Conservation (phyloP, 495 filamentous ascomycete genomes). For the Hypoxylon trugodes region DNA sequence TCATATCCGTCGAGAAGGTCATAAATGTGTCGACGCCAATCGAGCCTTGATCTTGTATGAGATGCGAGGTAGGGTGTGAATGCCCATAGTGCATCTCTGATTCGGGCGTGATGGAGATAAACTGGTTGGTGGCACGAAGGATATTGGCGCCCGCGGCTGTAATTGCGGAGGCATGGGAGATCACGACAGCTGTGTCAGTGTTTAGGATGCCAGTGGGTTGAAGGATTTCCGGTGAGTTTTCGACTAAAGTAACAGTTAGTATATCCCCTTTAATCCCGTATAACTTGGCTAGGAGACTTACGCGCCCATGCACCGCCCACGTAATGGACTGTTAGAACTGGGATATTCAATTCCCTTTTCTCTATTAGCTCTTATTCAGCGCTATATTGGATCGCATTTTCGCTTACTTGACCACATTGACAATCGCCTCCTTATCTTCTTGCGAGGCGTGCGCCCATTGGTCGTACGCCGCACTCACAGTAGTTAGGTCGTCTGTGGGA, state of each 20-base stretch:
- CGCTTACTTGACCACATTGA: slow-evolving; percentile 35
- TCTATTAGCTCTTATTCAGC: neutral
- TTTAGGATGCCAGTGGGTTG: slow-evolving; percentile 43
- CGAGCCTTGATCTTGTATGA: slow-evolving; percentile 46
- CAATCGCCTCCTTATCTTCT: slow-evolving; percentile 39
- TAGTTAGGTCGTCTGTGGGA: slow-evolving; percentile 27
- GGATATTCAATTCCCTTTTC: slow-evolving; percentile 40
- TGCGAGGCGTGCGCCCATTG: slow-evolving; percentile 35
- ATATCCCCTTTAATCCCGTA: neutral
- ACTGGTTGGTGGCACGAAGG: slow-evolving; percentile 46
- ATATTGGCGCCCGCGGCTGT: slow-evolving; percentile 38
- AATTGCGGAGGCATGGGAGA: slow-evolving; percentile 51
- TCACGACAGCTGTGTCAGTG: slow-evolving; percentile 49
- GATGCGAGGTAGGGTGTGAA: slow-evolving; percentile 40
- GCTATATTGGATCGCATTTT: neutral
- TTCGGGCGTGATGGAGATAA: slow-evolving; percentile 53
- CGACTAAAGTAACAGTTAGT: slow-evolving; percentile 12
- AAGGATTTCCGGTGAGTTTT: slow-evolving; percentile 47
- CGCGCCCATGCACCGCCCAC: slow-evolving; percentile 40
- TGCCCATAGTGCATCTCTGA: slow-evolving; percentile 52
- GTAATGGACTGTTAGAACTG: slow-evolving; percentile 48
- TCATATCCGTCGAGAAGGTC: slow-evolving; percentile 47
- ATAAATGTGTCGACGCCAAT: slow-evolving; percentile 49
- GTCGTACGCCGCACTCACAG: slow-evolving; percentile 52
- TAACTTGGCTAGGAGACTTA: slow-evolving; percentile 25